Evolutionary conservation across 495 filamentous ascomycete species (phyloP).

Genomic region (Trichoderma orchidacearum): DNA sequence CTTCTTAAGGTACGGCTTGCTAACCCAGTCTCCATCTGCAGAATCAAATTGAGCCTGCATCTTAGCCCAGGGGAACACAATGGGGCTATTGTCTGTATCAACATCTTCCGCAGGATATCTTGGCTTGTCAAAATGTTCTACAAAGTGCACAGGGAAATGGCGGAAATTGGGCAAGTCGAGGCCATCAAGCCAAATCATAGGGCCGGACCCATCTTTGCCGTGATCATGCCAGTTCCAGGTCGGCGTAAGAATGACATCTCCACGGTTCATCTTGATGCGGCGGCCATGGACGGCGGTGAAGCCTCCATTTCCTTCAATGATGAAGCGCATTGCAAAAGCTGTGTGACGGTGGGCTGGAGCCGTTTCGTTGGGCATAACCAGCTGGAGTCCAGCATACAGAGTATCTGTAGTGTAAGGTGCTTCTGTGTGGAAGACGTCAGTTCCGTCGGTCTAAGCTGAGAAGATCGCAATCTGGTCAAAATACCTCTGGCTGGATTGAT

Average conservation of each 20-base stretch:
- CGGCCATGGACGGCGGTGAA: slow-evolving; percentile 36
- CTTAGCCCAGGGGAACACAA: not conserved
- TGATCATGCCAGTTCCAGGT: slow-evolving; percentile 39
- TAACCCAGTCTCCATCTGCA: not conserved
- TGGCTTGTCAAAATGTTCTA: slow-evolving; percentile 24
- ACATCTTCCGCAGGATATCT: slow-evolving; percentile 20
- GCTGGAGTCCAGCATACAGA: slow-evolving; percentile 34
- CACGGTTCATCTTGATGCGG: slow-evolving; percentile 29
- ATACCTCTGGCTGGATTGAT: not conserved
- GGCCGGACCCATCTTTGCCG: slow-evolving; percentile 32
- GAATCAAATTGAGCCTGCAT: not conserved
- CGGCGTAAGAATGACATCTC: slow-evolving; percentile 37
- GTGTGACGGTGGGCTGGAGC: slow-evolving; percentile 35
- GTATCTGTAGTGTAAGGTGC: slow-evolving; percentile 39
- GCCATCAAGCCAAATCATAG: slow-evolving; percentile 40
- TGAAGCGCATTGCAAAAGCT: slow-evolving; percentile 38
- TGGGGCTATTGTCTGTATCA: not conserved
- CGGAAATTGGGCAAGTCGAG: slow-evolving; percentile 30
- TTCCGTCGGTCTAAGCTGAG: not conserved
- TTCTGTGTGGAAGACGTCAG: slow-evolving; percentile 8
- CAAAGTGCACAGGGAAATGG: slow-evolving; percentile 35
- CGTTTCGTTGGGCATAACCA: slow-evolving; percentile 34
- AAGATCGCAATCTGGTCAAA: not conserved
- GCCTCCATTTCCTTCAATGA: slow-evolving; percentile 33
- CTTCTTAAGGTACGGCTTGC: not conserved